These are phyloP conservation scores for Penicillium crystallinum DNA, from an alignment of 495 filamentous ascomycete genomes.

Conservation along the genomic window DNA sequence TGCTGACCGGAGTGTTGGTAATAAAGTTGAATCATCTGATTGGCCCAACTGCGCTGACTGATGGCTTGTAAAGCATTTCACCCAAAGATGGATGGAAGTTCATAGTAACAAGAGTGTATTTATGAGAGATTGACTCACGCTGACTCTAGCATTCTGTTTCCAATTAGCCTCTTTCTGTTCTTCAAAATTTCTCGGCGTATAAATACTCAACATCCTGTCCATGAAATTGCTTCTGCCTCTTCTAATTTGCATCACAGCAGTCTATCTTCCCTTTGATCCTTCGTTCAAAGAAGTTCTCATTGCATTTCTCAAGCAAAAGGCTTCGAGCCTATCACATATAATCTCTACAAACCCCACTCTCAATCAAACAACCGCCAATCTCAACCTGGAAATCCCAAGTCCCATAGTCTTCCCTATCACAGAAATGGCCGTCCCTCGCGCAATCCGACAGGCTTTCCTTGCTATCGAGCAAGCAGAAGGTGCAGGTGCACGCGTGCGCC, in stretches of 20 bases:
- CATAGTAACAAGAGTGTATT: background rate
- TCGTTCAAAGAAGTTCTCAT: slow-evolving; percentile 16
- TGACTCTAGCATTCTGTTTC: slow-evolving; percentile 16
- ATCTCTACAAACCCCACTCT: slow-evolving; percentile 7
- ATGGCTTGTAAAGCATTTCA: slow-evolving; percentile 29
- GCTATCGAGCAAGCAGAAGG: slow-evolving; percentile 87
- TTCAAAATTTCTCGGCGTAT: slow-evolving; percentile 15
- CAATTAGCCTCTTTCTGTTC: background rate
- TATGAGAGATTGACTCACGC: slow-evolving; percentile 22
- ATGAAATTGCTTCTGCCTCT: slow-evolving; percentile 43
- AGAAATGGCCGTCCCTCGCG: slow-evolving; percentile 65
- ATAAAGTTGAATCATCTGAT: slow-evolving; percentile 5
- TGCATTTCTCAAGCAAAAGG: slow-evolving; percentile 14
- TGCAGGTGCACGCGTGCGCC: slow-evolving; percentile 79
- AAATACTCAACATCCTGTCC: slow-evolving; percentile 26
- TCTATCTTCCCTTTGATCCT: slow-evolving; percentile 26
- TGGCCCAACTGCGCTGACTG: slow-evolving; percentile 20
- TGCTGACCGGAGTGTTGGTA: slow-evolving; percentile 34
- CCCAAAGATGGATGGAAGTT: background rate
- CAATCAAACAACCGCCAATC: slow-evolving; percentile 1
- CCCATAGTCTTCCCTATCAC: slow-evolving; percentile 22
- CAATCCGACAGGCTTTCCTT: slow-evolving; percentile 74
- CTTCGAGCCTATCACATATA: slow-evolving; percentile 13
- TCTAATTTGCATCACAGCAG: slow-evolving; percentile 42
- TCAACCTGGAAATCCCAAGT: background rate